These are phyloP conservation scores for Boechera stricta DNA, from an alignment of 345 rosid genomes.

Conservation along the genomic window DNA sequence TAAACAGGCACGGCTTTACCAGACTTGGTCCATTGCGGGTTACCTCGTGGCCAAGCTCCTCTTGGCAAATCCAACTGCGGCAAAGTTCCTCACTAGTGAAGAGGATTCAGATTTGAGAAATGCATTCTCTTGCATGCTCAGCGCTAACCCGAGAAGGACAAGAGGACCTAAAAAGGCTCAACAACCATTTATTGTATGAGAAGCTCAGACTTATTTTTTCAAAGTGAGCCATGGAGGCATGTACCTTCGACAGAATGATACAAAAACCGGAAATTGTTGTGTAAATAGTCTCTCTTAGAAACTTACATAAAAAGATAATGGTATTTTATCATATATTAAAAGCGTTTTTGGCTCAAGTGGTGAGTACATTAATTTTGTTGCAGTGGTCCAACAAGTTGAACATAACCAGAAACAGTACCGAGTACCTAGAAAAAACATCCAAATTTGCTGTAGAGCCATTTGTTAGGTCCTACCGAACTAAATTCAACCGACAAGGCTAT, in stretches of 20 bases:
- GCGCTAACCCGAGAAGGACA: conserved; percentile 74
- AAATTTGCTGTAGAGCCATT: background rate
- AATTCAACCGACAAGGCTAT: conserved; percentile 7
- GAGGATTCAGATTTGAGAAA: conserved; percentile 75
- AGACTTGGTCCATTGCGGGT: conserved; percentile 95
- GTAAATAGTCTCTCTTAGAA: conserved; percentile 29
- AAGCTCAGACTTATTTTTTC: background rate
- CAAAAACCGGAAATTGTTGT: background rate
- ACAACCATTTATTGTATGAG: conserved; percentile 61
- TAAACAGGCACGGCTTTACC: conserved; percentile 81
- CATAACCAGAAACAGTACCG: background rate
- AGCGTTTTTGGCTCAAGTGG: background rate
- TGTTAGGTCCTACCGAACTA: background rate
- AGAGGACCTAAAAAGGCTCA: conserved; percentile 55
- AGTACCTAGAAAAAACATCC: background rate
- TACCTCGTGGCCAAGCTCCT: conserved; percentile 88
- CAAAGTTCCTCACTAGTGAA: conserved; percentile 61
- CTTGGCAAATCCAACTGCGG: conserved; percentile 68
- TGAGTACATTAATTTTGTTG: conserved; percentile 7
- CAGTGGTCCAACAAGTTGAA: conserved; percentile 22
- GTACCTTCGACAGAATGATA: conserved; percentile 14
- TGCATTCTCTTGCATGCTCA: conserved; percentile 69
- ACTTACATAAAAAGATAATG: background rate
- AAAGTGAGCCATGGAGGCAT: conserved; percentile 23
- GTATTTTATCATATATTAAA: background rate